Conservation (phyloP, 768 basidiomycete genomes). For the Hemileccinum impolitum region DNA sequence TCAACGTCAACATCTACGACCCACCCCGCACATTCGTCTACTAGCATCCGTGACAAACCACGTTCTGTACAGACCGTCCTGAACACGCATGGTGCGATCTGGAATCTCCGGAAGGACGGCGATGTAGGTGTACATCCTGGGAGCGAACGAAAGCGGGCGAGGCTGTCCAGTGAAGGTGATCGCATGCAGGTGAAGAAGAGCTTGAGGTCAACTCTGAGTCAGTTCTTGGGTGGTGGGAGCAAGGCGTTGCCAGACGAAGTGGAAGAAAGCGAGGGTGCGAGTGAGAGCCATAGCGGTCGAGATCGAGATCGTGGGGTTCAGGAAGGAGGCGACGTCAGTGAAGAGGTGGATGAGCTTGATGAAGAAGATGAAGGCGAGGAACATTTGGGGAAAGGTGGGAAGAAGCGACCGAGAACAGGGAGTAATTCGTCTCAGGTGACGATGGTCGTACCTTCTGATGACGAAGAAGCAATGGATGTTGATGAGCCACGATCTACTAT, state of each 20-base stretch:
- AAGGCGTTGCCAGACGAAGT: conserved; percentile 16
- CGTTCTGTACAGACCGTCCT: conserved; percentile 41
- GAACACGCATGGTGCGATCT: conserved; percentile 49
- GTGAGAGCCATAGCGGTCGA: conserved; percentile 2
- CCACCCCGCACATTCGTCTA: neutral
- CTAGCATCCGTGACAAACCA: conserved; percentile 13
- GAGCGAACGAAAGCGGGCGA: conserved; percentile 38
- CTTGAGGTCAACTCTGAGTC: conserved; percentile 47
- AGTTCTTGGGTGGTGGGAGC: conserved; percentile 52
- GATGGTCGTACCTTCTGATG: conserved; percentile 20
- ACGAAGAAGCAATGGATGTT: conserved; percentile 26
- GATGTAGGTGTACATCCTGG: conserved; percentile 12
- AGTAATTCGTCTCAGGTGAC: conserved; percentile 20
- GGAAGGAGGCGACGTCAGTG: neutral
- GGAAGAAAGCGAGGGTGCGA: conserved; percentile 14
- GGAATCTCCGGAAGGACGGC: conserved; percentile 36
- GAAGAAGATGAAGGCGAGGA: neutral
- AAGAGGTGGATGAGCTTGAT: conserved; percentile 20
- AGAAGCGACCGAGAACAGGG: conserved; percentile 11
- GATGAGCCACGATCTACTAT: conserved; percentile 22
- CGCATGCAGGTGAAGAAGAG: conserved; percentile 20
- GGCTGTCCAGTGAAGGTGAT: conserved; percentile 13
- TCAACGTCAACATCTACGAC: neutral
- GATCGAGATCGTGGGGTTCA: conserved; percentile 1
- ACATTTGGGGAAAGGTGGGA: neutral